These are phyloP conservation scores for Yarrowia divulgata DNA, from an alignment of 805 yeast species.

Conservation along the genomic window DNA sequence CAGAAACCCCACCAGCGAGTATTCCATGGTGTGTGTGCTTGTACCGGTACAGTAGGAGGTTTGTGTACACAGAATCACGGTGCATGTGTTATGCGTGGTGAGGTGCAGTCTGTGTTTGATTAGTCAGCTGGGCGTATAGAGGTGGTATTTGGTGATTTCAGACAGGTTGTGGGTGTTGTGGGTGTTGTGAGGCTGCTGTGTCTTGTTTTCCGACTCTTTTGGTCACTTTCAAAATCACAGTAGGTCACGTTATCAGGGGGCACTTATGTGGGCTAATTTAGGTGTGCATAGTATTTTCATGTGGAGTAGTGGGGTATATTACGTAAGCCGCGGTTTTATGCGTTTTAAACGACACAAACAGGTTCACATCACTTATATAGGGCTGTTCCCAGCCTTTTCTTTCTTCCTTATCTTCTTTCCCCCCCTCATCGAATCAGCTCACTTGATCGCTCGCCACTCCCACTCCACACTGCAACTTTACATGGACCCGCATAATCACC, in stretches of 20 bases:
- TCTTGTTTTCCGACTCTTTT: too few species aligned
- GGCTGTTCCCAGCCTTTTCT: too few species aligned
- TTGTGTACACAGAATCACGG: not conserved
- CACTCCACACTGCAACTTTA: conserved; percentile 29
- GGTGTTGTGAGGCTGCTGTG: too few species aligned
- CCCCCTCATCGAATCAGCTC: not conserved
- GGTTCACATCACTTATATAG: not conserved
- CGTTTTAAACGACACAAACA: not conserved
- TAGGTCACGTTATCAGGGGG: not conserved
- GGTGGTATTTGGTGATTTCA: not conserved
- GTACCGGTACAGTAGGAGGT: not conserved
- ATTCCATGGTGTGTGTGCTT: conserved; percentile 17
- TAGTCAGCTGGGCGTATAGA: not conserved
- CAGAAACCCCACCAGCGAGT: conserved; percentile 40
- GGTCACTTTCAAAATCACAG: too few species aligned
- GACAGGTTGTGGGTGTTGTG: not conserved
- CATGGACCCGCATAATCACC: conserved; percentile 38
- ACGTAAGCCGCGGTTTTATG: not conserved
- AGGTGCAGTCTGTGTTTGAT: not conserved
- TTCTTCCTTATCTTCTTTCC: too few species aligned
- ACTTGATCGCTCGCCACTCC: conserved; percentile 8
- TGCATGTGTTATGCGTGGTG: conserved; percentile 6
- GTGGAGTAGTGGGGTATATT: not conserved
- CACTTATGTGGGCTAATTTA: not conserved
- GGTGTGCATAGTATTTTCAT: not conserved